Conservation (phyloP, 192 early-diverging fungal genomes). For the Entrophospora sp. region DNA sequence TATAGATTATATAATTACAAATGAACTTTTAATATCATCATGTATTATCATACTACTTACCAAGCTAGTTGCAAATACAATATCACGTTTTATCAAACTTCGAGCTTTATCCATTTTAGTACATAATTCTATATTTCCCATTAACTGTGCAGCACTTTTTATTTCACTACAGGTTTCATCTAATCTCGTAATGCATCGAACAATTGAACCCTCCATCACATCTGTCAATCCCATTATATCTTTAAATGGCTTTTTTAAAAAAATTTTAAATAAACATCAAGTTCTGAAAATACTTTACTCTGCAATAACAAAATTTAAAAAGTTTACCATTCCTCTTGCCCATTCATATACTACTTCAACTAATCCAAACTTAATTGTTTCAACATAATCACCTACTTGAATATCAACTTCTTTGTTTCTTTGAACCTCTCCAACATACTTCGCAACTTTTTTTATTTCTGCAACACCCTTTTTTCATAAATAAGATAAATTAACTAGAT, state of each 20-base stretch:
- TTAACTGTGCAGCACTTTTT: slow-evolving; percentile 68
- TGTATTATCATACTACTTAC: slow-evolving; percentile 18
- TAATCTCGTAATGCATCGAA: slow-evolving; percentile 86
- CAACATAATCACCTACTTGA: background rate
- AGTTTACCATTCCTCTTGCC: slow-evolving; percentile 71
- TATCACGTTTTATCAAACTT: slow-evolving; percentile 82
- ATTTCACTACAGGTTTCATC: slow-evolving; percentile 94
- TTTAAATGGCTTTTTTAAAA: slow-evolving; percentile 58
- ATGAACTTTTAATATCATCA: too few species aligned
- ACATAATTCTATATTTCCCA: slow-evolving; percentile 83
- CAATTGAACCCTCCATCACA: slow-evolving; percentile 89
- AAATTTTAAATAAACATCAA: background rate
- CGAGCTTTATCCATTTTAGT: slow-evolving; percentile 88
- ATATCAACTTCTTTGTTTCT: background rate
- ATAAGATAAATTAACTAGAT: background rate
- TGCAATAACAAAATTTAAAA: background rate
- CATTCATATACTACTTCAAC: slow-evolving; percentile 98
- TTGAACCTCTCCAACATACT: slow-evolving; percentile 66
- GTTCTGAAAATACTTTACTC: background rate
- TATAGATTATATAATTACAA: too few species aligned
- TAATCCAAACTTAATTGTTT: slow-evolving; percentile 67
- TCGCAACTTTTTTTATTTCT: slow-evolving; percentile 59
- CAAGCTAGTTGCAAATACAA: slow-evolving; percentile 92
- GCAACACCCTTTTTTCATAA: slow-evolving; percentile 50
- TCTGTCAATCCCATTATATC: slow-evolving; percentile 89